Evolutionary conservation across 371 early-diverging fungal genomes (phyloP).

Genomic region (Mortierella polycephala): DNA sequence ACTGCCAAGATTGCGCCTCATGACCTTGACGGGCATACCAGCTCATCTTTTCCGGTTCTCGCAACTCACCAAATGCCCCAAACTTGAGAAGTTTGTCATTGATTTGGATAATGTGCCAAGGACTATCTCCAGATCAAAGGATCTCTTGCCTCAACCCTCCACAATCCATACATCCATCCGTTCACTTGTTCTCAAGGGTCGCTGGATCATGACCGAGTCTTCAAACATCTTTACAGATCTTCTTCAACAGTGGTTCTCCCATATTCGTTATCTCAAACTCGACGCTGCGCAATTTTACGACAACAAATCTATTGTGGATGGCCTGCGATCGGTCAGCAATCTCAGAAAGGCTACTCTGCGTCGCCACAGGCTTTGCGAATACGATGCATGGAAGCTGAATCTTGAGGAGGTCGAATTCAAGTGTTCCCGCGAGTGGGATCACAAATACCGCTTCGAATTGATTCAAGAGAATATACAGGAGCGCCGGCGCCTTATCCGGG

Average conservation of each 20-base stretch:
- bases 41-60: conserved; percentile 32
- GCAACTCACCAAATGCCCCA: conserved; percentile 13
- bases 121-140: conserved; percentile 2
- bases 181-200: conserved; percentile 23
- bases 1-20: conserved; percentile 13
- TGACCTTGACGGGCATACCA: conserved; percentile 13
- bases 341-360: conserved; percentile 17
- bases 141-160: neutral
- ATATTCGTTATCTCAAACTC: conserved; percentile 10
- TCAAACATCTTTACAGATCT: neutral
- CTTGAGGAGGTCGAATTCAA: conserved; percentile 15
- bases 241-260: conserved; percentile 16
- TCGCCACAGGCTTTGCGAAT: conserved; percentile 12
- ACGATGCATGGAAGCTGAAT: conserved; percentile 32
- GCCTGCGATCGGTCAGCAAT: conserved; percentile 7
- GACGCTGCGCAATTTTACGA: conserved; percentile 1
- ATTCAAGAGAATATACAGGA: neutral
- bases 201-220: conserved; percentile 20
- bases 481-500: conserved; percentile 1
- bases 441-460: conserved; percentile 9
- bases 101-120: conserved; percentile 12
- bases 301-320: conserved; percentile 11
- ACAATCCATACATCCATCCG: conserved; percentile 3
- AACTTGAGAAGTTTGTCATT: conserved; percentile 6
- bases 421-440: conserved; percentile 33